Conservation (phyloP, 1,139 yeast genomes). For the Hyphopichia fennica region DNA sequence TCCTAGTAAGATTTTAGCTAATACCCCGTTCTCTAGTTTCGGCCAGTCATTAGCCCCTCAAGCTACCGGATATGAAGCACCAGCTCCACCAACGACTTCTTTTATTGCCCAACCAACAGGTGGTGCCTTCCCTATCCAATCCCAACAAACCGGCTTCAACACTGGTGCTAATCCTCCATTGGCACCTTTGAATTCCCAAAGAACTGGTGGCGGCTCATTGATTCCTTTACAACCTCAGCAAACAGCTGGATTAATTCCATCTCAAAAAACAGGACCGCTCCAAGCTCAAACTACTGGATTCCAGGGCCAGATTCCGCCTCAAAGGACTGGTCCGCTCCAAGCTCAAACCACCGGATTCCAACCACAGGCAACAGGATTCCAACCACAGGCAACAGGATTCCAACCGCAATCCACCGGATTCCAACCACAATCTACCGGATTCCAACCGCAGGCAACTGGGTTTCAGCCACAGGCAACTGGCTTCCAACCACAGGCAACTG, state of each 20-base stretch:
- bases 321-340: constrained; percentile 36
- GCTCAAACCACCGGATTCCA: constrained; percentile 35
- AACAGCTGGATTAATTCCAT: constrained; percentile 47
- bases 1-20: constrained; percentile 40
- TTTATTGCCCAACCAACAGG: constrained; percentile 41
- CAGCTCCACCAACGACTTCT: constrained; percentile 23
- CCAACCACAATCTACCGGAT: constrained; percentile 38
- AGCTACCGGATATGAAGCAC: constrained; percentile 21
- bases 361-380: constrained; percentile 36
- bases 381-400: constrained; percentile 26
- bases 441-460: constrained; percentile 43
- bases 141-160: constrained; percentile 19
- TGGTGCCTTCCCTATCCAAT: constrained; percentile 21
- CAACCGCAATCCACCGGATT: constrained; percentile 36
- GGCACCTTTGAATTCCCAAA: constrained; percentile 30
- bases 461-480: constrained; percentile 37
- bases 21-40: constrained; percentile 45
- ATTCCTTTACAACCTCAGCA: constrained; percentile 51
- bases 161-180: constrained; percentile 6
- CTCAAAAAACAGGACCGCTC: constrained; percentile 38
- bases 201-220: constrained; percentile 46
- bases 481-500: constrained; percentile 40
- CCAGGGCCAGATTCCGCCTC: constrained; percentile 23
- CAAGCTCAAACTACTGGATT: constrained; percentile 38
- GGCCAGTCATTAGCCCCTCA: constrained; percentile 23